Evolutionary conservation across 1,284 basidiomycete genomes (phyloP).

Genomic region (Albatrellus sp.): DNA sequence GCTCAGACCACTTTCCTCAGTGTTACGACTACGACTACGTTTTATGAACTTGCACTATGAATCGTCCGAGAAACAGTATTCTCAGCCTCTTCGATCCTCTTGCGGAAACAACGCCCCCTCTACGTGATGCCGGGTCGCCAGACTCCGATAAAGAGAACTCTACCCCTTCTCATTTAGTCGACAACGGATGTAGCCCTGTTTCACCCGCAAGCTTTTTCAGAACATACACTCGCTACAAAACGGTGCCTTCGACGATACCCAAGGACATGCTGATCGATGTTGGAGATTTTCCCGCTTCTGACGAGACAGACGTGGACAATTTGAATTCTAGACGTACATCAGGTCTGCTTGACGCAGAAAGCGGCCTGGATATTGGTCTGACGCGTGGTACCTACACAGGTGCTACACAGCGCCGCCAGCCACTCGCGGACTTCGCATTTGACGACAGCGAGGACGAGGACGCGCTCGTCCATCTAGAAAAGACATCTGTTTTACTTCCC

Average conservation of each 20-base stretch:
- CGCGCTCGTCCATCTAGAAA: too few relatives aligned
- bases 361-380: not conserved
- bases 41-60: constrained; percentile 1
- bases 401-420: constrained; percentile 10
- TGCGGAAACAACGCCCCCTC: constrained; percentile 9
- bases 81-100: constrained; percentile 51
- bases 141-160: constrained; percentile 51
- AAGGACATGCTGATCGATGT: constrained; percentile 43
- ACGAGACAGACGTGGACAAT: constrained; percentile 8
- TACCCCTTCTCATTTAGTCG: constrained; percentile 13
- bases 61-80: constrained; percentile 30
- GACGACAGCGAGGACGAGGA: constrained; percentile 11
- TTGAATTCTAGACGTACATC: not conserved
- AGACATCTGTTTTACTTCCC: not conserved
- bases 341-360: not conserved
- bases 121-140: constrained; percentile 18
- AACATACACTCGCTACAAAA: constrained; percentile 20
- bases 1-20: too few relatives aligned
- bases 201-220: constrained; percentile 38
- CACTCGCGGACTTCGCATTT: constrained; percentile 15
- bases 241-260: constrained; percentile 21
- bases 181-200: constrained; percentile 15
- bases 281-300: constrained; percentile 33
- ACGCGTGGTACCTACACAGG: not conserved
- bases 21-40: too few relatives aligned